Evolutionary conservation across 1,284 basidiomycete genomes (phyloP).

Genomic region (Earliella scabrosa): DNA sequence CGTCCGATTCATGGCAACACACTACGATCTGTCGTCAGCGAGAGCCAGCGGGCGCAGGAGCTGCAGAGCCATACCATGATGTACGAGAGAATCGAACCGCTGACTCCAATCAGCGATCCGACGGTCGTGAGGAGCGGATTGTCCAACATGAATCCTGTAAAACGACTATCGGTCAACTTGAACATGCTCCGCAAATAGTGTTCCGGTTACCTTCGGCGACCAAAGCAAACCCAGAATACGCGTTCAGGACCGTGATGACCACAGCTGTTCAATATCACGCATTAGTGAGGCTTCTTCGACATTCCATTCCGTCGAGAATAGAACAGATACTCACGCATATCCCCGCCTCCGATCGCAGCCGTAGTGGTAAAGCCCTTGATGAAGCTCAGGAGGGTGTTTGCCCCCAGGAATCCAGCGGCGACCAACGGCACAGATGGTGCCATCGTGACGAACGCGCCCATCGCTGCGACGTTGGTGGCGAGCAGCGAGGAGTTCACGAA

Average conservation of each 20-base stretch:
- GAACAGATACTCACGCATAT: conserved; percentile 75
- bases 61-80: conserved; percentile 69
- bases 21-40: conserved; percentile 47
- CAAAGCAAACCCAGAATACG: conserved; percentile 90
- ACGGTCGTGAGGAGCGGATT: conserved; percentile 82
- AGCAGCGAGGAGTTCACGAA: conserved; percentile 73
- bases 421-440: conserved; percentile 71
- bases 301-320: not conserved
- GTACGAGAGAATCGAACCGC: conserved; percentile 87
- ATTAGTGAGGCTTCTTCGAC: not conserved
- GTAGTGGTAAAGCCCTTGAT: conserved; percentile 85
- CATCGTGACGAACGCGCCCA: conserved; percentile 76
- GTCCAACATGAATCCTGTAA: conserved; percentile 80
- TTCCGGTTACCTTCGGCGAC: conserved; percentile 75
- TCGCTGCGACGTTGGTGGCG: conserved; percentile 67
- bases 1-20: conserved; percentile 87
- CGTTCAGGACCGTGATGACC: conserved; percentile 86
- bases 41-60: not conserved
- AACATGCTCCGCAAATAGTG: not conserved
- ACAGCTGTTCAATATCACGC: conserved; percentile 55
- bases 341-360: conserved; percentile 85
- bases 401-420: conserved; percentile 77
- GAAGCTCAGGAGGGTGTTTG: conserved; percentile 77
- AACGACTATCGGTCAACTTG: not conserved
- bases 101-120: conserved; percentile 83